phyloP scores from a whole-genome alignment of 1,284 basidiomycete species.

The Trichosporon ovoides region DNA sequence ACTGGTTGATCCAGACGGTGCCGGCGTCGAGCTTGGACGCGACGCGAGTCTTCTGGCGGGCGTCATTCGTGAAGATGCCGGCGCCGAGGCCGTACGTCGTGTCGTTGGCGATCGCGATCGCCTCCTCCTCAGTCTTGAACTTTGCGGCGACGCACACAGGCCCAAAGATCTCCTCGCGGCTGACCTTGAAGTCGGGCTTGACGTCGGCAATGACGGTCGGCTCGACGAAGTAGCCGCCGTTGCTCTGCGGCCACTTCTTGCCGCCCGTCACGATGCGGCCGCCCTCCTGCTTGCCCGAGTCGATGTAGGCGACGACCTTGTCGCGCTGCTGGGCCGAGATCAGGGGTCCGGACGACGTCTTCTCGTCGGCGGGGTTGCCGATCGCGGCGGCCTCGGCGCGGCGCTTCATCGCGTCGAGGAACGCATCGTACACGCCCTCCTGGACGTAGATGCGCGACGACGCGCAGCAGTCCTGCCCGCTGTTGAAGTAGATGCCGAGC shows the following conservation, averaged over 20 bases:
- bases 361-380: conserved; percentile 66
- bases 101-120: conserved; percentile 69
- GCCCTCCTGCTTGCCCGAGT: conserved; percentile 75
- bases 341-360: conserved; percentile 70
- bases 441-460: conserved; percentile 61
- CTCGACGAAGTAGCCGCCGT: conserved; percentile 45
- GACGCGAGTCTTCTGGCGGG: conserved; percentile 77
- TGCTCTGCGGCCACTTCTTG: conserved; percentile 44
- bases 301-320: conserved; percentile 82
- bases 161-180: conserved; percentile 51
- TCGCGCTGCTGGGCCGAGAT: conserved; percentile 81
- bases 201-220: conserved; percentile 48
- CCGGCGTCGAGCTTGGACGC: conserved; percentile 75
- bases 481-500: conserved; percentile 38
- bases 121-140: conserved; percentile 48
- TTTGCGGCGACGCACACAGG: conserved; percentile 49
- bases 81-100: conserved; percentile 82
- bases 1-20: conserved; percentile 77
- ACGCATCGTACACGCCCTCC: conserved; percentile 72
- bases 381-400: conserved; percentile 66
- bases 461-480: conserved; percentile 47
- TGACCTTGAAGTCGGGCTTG: conserved; percentile 33
- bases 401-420: conserved; percentile 61
- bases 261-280: conserved; percentile 79
- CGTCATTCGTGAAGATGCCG: conserved; percentile 79